A percentile compares a stretch with the other conserved stretches of the same genome.
Evolutionary conservation across 2,329 filamentous ascomycete species (phyloP).

Genomic region (Magnaporthales sp.): DNA sequence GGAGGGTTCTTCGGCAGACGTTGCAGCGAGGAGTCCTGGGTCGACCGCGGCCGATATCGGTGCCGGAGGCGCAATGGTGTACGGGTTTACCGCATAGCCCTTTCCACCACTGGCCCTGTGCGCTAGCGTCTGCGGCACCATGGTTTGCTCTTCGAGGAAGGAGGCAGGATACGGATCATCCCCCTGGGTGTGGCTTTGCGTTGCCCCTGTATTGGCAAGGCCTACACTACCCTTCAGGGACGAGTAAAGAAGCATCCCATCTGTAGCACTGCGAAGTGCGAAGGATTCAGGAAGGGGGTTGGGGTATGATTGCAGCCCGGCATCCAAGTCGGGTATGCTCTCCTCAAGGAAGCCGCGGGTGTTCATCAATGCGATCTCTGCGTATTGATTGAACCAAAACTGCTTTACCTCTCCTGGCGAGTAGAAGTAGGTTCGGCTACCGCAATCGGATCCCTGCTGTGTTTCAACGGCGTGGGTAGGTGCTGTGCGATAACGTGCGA

Average conservation of each 20-base stretch:
- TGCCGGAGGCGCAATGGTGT: not conserved
- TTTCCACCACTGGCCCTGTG: not conserved
- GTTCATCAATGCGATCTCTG: not conserved
- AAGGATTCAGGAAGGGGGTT: not conserved
- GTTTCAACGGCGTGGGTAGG: not conserved
- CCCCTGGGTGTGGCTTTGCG: not conserved
- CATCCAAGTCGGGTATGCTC: not conserved
- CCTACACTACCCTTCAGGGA: not conserved
- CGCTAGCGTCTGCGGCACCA: not conserved
- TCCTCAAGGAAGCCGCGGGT: not conserved
- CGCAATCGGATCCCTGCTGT: not conserved
- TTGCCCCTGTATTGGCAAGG: not conserved
- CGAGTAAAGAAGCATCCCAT: not conserved
- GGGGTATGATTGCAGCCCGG: not conserved
- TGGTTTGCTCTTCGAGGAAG: not conserved
- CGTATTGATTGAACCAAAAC: no score
- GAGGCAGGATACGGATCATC: not conserved
- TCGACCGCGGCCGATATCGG: not conserved
- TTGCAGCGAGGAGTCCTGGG: not conserved
- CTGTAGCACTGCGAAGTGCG: not conserved
- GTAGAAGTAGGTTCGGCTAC: not conserved
- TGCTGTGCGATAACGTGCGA: not conserved
- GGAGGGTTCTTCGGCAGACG: not conserved
- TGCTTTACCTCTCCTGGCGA: not conserved
- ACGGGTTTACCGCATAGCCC: not conserved